phyloP scores from a whole-genome alignment of 345 rosid genomes.

The Linum trigynum region DNA sequence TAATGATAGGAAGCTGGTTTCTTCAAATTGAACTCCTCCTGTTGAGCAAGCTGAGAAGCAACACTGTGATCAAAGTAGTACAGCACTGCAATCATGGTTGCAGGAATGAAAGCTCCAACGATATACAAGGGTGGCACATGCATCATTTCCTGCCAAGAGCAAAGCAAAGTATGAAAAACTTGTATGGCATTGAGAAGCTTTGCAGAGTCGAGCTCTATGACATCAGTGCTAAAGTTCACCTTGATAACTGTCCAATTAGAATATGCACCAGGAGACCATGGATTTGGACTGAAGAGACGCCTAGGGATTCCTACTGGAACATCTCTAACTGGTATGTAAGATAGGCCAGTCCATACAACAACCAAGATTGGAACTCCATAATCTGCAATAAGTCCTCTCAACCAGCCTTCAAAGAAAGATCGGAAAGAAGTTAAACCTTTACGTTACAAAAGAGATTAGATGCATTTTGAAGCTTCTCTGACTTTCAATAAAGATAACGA shows the following conservation, averaged over 20 bases:
- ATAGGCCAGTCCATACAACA: conserved; percentile 72
- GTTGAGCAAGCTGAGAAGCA: conserved; percentile 93
- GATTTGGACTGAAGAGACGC: conserved; percentile 93
- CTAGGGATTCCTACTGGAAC: conserved; percentile 84
- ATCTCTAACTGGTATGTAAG: conserved; percentile 55
- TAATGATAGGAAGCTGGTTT: conserved; percentile 83
- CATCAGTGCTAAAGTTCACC: conserved; percentile 23
- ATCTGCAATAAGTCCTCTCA: conserved; percentile 80
- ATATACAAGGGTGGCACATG: conserved; percentile 74
- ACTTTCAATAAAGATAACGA: neutral
- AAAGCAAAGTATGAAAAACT: conserved; percentile 11
- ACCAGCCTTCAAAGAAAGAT: conserved; percentile 37
- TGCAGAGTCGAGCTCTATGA: conserved; percentile 1
- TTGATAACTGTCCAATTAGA: conserved; percentile 80
- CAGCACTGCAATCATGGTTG: conserved; percentile 62
- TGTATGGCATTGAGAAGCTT: conserved; percentile 3
- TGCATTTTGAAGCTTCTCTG: neutral
- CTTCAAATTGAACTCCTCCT: conserved; percentile 80
- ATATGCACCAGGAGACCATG: conserved; percentile 90
- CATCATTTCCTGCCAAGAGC: conserved; percentile 58
- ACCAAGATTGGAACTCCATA: conserved; percentile 96
- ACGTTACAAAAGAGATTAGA: neutral
- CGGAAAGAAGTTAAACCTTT: neutral
- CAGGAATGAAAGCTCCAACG: conserved; percentile 80
- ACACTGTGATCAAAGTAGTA: conserved; percentile 55